Base-by-base conservation (phyloP, 495 filamentous ascomycete genomes). In the Pyrenopolyporus hunteri region DNA sequence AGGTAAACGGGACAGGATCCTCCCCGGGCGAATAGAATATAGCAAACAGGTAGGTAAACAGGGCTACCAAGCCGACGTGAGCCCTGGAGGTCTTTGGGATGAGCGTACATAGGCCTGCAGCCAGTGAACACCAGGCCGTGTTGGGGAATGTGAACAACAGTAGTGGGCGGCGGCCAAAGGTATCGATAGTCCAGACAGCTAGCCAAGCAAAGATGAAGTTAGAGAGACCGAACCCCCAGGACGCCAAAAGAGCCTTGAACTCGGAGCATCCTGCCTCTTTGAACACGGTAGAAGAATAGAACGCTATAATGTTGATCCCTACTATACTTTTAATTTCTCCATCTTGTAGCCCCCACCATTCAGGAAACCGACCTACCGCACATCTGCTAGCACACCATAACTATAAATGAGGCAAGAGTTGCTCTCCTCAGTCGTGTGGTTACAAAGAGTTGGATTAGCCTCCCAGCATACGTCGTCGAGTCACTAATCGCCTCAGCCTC, bases 1-100 rank as follows among this genome's bases (percentile, higher is more conserved):
- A 89, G 2, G 85, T 85, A 68, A 84, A 90, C 0, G 89, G 87
- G 5, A 90, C 87, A 6, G 87, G 87, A 0, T 87, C 88, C 73
- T 87, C 85, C 6, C 87, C 87, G 1, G 86, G 83, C 2, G 85
- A 88, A 74, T 89, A 90, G 67, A 87, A 88, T 2, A 80, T 82
- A 9, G 80, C 81, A 59, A 89, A 89, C 16, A 90, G 45, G 74
- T 85, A 89, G 53, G 90, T 72, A 64, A 89, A 90, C 36, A 87
- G 74, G 9, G 85, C 82, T 20, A 90, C 81, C 0, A 81, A 43
- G 13, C 73, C 80, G 3, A 87, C 67, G 65, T 82, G 80, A 3
- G 82, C 78, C 1, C 31, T 66, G 13, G 55, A 74, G 13, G 53
- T 45, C 11, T 66, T 29, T 10, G 78, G 73, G 33, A 87, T 84